Evolutionary conservation across 208 protist species (phyloP).

Genomic region (Leptomonas pyrrhocoris): DNA sequence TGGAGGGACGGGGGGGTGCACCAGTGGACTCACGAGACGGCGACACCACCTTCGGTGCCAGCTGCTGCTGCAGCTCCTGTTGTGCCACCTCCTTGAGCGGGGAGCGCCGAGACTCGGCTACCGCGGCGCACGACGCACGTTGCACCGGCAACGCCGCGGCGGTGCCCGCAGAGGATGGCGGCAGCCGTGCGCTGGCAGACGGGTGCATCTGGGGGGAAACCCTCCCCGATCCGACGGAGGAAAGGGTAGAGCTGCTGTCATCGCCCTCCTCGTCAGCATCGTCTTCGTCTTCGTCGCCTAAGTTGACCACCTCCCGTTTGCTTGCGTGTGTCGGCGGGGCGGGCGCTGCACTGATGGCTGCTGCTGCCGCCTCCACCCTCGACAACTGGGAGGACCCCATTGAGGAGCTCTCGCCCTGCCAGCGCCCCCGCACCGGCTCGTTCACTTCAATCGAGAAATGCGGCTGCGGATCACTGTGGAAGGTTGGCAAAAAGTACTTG

Average conservation of each 20-base stretch:
- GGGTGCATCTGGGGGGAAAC: not conserved
- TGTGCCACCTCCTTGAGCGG: not conserved
- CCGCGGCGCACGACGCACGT: not conserved
- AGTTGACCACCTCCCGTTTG: not conserved
- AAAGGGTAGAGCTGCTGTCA: constrained; percentile 2
- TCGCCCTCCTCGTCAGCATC: not conserved
- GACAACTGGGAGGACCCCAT: not conserved
- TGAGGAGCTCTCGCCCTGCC: not conserved
- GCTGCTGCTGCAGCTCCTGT: not conserved
- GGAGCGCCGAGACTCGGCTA: not conserved
- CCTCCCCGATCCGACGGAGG: not conserved
- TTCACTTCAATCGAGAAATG: constrained; percentile 39
- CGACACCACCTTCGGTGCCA: not conserved
- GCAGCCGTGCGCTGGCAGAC: not conserved
- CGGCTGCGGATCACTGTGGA: constrained; percentile 44
- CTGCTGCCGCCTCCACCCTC: not conserved
- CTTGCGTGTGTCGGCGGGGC: not conserved
- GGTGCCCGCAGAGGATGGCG: not conserved
- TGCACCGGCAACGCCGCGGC: not conserved
- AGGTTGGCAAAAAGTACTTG: constrained; percentile 34
- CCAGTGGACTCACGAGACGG: not conserved
- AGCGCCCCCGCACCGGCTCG: not conserved
- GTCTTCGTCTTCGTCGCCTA: constrained; percentile 8
- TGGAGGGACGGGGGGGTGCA: not conserved
- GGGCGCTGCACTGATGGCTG: too few species aligned